Evolutionary conservation across 768 basidiomycete species (phyloP).

Genomic region (Hortiboletus campestris): DNA sequence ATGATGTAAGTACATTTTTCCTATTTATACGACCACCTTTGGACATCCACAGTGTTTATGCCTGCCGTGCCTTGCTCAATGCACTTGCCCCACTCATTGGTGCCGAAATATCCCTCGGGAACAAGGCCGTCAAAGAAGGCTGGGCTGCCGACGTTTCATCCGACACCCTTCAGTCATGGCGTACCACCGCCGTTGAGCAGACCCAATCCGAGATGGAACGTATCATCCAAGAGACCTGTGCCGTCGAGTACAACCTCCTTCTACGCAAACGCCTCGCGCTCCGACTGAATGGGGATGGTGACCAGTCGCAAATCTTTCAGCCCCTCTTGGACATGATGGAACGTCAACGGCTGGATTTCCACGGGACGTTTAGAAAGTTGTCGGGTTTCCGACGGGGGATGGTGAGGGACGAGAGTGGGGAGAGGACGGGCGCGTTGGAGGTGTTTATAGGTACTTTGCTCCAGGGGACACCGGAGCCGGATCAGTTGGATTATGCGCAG

Average conservation of each 20-base stretch:
- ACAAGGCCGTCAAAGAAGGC: conserved; percentile 44
- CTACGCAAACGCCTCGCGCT: conserved; percentile 87
- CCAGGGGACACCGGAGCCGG: conserved; percentile 45
- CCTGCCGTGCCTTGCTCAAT: conserved; percentile 72
- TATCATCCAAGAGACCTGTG: conserved; percentile 56
- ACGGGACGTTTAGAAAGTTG: conserved; percentile 77
- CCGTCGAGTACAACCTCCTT: conserved; percentile 60
- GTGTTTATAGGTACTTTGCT: conserved; percentile 46
- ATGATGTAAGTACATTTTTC: conserved; percentile 59
- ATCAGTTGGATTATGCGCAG: conserved; percentile 39
- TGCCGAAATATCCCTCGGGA: conserved; percentile 62
- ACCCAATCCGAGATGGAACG: conserved; percentile 60
- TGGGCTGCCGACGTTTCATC: conserved; percentile 60
- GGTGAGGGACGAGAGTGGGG: conserved; percentile 18
- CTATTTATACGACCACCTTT: background rate
- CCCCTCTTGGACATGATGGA: conserved; percentile 78
- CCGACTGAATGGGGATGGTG: conserved; percentile 48
- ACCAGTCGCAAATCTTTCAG: conserved; percentile 59
- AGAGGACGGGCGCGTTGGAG: conserved; percentile 28
- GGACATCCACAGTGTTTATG: conserved; percentile 57
- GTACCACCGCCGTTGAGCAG: conserved; percentile 49
- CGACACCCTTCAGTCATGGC: conserved; percentile 63
- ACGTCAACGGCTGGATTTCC: conserved; percentile 78
- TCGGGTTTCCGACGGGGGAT: conserved; percentile 54
- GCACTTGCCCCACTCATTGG: conserved; percentile 86